These are phyloP conservation scores for Phellopilus nigrolimitatus DNA, from an alignment of 1,284 basidiomycete species.

Conservation along the genomic window DNA sequence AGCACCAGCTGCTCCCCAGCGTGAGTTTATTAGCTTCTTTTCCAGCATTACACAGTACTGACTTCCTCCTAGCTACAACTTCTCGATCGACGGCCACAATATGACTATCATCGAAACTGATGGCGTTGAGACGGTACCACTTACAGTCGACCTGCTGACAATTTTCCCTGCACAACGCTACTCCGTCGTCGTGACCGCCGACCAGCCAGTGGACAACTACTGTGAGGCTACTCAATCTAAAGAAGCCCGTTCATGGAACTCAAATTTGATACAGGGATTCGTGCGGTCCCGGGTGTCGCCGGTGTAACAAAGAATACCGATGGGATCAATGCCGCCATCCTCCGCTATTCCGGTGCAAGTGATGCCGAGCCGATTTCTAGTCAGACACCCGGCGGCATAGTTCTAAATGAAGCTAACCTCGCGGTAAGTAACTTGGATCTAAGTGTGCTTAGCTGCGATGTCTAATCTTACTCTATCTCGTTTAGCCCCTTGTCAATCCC, in stretches of 20 bases:
- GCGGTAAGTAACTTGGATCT: constrained; percentile 19
- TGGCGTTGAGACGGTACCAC: constrained; percentile 37
- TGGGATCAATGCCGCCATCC: constrained; percentile 29
- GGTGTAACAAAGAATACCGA: constrained; percentile 22
- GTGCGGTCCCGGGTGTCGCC: constrained; percentile 19
- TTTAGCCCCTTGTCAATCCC: constrained; percentile 18
- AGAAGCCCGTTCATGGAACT: no score
- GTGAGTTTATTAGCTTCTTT: constrained; percentile 26
- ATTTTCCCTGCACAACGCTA: constrained; percentile 38
- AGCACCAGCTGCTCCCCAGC: constrained; percentile 36
- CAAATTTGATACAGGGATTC: no score
- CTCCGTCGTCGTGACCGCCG: constrained; percentile 34
- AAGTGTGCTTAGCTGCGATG: constrained; percentile 5
- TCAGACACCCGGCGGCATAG: constrained; percentile 17
- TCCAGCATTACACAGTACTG: constrained; percentile 32
- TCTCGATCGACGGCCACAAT: constrained; percentile 43
- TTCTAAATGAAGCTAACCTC: constrained; percentile 29
- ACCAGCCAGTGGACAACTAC: constrained; percentile 36
- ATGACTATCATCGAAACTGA: constrained; percentile 50
- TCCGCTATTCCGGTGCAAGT: constrained; percentile 34
- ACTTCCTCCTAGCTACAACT: constrained; percentile 35
- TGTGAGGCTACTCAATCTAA: constrained; percentile 28
- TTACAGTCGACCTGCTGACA: constrained; percentile 32
- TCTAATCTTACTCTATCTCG: constrained; percentile 2
- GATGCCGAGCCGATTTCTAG: constrained; percentile 29